Evolutionary conservation across 2,329 filamentous ascomycete species (phyloP), one percentile per base, ranked within the genome.

Genomic region (Xylariaceae sp.): DNA sequence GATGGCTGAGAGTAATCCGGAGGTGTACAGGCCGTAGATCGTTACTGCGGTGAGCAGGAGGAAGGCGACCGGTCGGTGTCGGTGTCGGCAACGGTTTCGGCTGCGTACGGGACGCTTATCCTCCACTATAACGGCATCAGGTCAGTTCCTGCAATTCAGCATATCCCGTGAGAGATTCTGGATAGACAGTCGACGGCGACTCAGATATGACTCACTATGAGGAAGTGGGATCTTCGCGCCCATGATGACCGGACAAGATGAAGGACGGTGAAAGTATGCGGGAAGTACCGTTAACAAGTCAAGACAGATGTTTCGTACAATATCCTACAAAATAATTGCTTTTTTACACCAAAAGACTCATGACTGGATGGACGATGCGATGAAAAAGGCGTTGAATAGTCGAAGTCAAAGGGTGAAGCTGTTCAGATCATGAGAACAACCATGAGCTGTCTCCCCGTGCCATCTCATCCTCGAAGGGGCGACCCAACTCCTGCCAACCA

Each of bases 161-260:
- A 47, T 42, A 15, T n/a, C 3, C 47, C 13, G 30, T 17, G 34
- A 11, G 39, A 34, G 34, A 47, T 39, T 51, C 2, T n/a, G 11
- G 11, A n/a, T 11, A 7, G 23, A 9, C 35, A 9, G 8, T 17
- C 23, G 34, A 34, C 10, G 35, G 23, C 23, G 23, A 30, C 23
- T 30, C 42, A 34, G 37, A 56, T 17, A 18, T 8, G 15, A 62
- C 59, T 62, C 39, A 63, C 62, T 64, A 35, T 67, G 62, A 45
- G 70, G 70, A 34, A 72, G 69, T 53, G 62, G 66, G 48, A 67
- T 70, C 49, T 64, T 70, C 53, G 62, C 67, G 44, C 67, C 67
- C 71, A 73, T 73, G 11, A 35, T 61, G 55, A 39, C 55, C 13
- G 15, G 56, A n/a, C n/a, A 6, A 17, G 48, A 5, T 30, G 17